phyloP scores from a whole-genome alignment of 441 rosid genomes.

The Macaranga tanarius region DNA sequence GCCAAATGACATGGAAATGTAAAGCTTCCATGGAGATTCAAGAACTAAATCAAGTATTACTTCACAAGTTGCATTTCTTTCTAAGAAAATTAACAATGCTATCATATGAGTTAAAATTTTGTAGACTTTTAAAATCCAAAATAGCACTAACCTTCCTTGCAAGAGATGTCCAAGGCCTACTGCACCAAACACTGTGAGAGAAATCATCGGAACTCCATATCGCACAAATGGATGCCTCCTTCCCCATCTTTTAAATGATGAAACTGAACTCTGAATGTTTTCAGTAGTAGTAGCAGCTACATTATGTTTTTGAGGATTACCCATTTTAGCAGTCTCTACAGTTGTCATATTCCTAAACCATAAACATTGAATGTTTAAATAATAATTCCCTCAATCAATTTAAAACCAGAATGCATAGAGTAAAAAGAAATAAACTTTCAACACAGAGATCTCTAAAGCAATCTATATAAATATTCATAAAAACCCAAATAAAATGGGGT shows the following conservation, averaged over 20 bases:
- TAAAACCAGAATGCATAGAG: no score
- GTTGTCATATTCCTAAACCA: constrained; percentile 37
- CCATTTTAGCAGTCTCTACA: constrained; percentile 25
- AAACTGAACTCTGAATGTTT: constrained; percentile 31
- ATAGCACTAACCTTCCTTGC: constrained; percentile 75
- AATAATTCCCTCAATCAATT: no score
- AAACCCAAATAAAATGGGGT: no score
- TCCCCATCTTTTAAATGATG: constrained; percentile 78
- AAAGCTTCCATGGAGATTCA: no score
- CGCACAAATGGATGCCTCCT: constrained; percentile 76
- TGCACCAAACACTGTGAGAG: constrained; percentile 79
- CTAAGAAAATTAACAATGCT: not conserved
- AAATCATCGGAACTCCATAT: constrained; percentile 94
- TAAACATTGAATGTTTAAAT: not conserved
- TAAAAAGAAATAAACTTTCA: no score
- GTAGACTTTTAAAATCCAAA: not conserved
- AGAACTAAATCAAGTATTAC: not conserved
- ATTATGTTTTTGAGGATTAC: constrained; percentile 30
- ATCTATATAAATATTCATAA: no score
- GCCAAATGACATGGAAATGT: no score
- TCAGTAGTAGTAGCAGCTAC: constrained; percentile 3
- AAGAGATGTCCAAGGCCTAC: constrained; percentile 81
- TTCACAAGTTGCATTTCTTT: not conserved
- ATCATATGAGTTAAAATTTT: not conserved
- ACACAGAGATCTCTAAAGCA: no score